Evolutionary conservation across 78 protist species (phyloP).

Genomic region (Pigoraptor vietnamica): DNA sequence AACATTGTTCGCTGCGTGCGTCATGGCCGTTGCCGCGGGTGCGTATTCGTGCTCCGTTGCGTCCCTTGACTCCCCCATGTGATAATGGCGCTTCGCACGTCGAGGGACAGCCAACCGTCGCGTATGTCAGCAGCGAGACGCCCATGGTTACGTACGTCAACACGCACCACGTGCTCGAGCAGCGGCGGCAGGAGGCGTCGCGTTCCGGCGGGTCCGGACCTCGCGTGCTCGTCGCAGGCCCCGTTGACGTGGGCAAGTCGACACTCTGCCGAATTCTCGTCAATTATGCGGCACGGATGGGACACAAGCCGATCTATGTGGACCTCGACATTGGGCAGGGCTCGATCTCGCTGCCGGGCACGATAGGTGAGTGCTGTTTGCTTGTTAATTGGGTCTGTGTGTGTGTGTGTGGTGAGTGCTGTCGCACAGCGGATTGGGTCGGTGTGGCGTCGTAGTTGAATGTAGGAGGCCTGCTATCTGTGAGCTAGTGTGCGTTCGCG

Average conservation of each 20-base stretch:
- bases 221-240: constrained; percentile 57
- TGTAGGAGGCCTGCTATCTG: too few relatives aligned
- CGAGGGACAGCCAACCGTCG: background rate
- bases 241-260: constrained; percentile 71
- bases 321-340: constrained; percentile 77
- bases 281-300: constrained; percentile 50
- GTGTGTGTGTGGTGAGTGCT: too few relatives aligned
- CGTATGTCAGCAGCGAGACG: constrained; percentile 42
- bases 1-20: too few relatives aligned
- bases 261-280: constrained; percentile 44
- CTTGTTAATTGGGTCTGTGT: too few relatives aligned
- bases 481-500: too few relatives aligned
- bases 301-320: constrained; percentile 28
- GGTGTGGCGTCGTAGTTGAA: too few relatives aligned
- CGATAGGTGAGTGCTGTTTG: background rate
- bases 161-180: constrained; percentile 37
- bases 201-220: background rate
- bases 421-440: too few relatives aligned
- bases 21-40: too few relatives aligned
- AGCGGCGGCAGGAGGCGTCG: constrained; percentile 9
- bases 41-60: too few relatives aligned
- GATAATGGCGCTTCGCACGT: constrained; percentile 39
- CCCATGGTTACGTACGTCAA: constrained; percentile 53
- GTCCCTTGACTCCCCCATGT: constrained; percentile 21
- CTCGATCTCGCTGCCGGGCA: constrained; percentile 59